Base-by-base conservation (phyloP, 495 filamentous ascomycete species). In the Xeromyces bisporus region DNA sequence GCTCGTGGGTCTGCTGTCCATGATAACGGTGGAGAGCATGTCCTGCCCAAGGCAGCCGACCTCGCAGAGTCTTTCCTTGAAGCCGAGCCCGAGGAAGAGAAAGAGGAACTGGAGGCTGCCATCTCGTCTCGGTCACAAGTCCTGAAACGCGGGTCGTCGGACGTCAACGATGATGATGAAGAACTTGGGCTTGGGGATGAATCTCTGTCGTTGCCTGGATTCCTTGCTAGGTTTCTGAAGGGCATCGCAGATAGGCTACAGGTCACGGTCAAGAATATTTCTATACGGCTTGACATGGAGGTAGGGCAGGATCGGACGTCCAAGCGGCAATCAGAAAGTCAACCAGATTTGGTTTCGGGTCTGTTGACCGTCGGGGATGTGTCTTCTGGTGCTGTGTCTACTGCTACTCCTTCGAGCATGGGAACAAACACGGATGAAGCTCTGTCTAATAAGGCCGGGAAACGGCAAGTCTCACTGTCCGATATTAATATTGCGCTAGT, bases 31-130 rank as follows among this genome's bases (percentile, higher is more conserved):
- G 44, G 41, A 20, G 51, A 43, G 2, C 37, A 47, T 5, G 41
- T 45, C 21, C 31, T 92, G 7, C 81, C 82, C 2, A 82, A 78
- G 10, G 71, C 82, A n/a, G 67, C 75, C 38, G 77, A 87, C 35
- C 64, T 96, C 18, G 87, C 87, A 3, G 66, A 84, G 48, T 91
- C 80, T 0, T 94, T 93, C 52, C 61, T 96, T 9, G 67, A 83
- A 39, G 69, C 81, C 1, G 81, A 94, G 40, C 79, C 84, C 1
- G 51, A 50, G 25, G 69, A 77, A 33, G 80, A 89, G 44, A 78
- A 73, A 40, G 67, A 67, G 20, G 69, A 83, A 49, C 57, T 96
- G 17, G 70, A 89, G 51, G 73, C 79, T 32, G 81, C 78, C 3
- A 60, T 94, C 11, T 61, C 72, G 3, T 74, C 73, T 4, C 70